Evolutionary conservation across 1,284 basidiomycete species (phyloP), one percentile per base, ranked within the genome.

Genomic region (Hymenochaete sp.): DNA sequence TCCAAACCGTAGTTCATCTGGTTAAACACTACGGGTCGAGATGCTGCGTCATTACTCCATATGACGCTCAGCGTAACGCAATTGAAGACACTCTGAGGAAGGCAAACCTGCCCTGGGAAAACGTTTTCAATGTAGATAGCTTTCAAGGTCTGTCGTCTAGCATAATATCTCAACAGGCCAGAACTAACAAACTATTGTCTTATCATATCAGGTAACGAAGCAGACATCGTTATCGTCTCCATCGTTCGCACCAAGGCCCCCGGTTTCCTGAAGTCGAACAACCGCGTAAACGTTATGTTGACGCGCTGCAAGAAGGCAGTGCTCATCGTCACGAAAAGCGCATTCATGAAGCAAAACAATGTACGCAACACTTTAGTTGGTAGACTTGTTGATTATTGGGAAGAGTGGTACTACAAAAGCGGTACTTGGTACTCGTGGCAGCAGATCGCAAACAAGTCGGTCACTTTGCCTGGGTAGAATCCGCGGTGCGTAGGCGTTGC

Each of bases 271-370:
- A 55, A 57, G 18, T 74, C 75, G 53, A 53, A 68, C 7, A 69
- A 75, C 29, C 68, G 79, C 13, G 70, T 73, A 42, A 82, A 82
- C 71, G 81, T 82, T 33, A 80, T 82, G 77, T 72, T 76, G 35
- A 53, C 57, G 9, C 47, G 58, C 21, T 54, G 52, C 66, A 80
- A 78, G 59, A 68, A 64, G 38, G 75, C 77, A 29, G 82, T 84
- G 80, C 73, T 75, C 48, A 77, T 84, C 53, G 65, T 75, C 42
- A 68, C 77, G 19, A 79, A 67, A 50, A 65, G 67, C 53, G 59
- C 62, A 19, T 84, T 86, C 55, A n/a, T n/a, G 16, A 32, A 42
- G 11, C 19, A 44, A 5, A 41, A 27, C 10, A 51, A 48, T 4
- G 63, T 61, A 0, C 42, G 52, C 14, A 8, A 51, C 13, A 70